Evolutionary conservation across 2,329 filamentous ascomycete genomes (phyloP), one percentile per base, ranked within the genome.

Genomic region (Fusarium foetens): DNA sequence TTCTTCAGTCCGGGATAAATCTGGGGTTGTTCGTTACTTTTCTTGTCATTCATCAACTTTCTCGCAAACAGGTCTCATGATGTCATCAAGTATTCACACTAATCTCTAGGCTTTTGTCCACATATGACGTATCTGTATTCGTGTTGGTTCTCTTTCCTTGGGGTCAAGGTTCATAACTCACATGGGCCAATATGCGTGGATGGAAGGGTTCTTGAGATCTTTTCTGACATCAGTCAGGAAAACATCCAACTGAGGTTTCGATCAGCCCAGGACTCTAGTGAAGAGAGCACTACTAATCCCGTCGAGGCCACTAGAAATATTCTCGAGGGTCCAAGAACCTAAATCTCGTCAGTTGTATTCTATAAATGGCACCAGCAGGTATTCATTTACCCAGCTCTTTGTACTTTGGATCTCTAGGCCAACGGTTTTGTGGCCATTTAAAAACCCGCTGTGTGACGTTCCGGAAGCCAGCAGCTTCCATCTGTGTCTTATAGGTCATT

Each of bases 391-490:
- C 86, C 11, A 87, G 72, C 53, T 87, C 83, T 72, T 88, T 89
- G 45, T 84, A 79, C 36, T 83, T 83, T 21, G 78, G 79, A 33
- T 86, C 83, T 55, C 82, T 85, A 0, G 86, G 83, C 86, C 87
- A 89, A 6, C 81, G 77, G 71, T 84, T 86, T 39, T 81, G 79
- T 0, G 86, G 86, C 77, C 86, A 83, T 73, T 84, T 84, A 73
- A 80, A 85, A 16, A 83, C 74, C 9, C 80, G 77, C 69, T 87
- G 83, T 0, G 76, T 75, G 0, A 90, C 82, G 63, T 88, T 80
- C 43, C 79, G 77, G 68, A 89, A 89, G 1, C 88, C 88, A 1
- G 84, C 85, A 12, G 84, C 83, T 13, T 78, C 76, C 59, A 89
- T 79, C 51, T 82, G 80, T 21, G 58, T 23, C 42, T 74, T 76